phyloP scores from a whole-genome alignment of 2,329 filamentous ascomycete genomes.

The Ceratocystis huliohia region DNA sequence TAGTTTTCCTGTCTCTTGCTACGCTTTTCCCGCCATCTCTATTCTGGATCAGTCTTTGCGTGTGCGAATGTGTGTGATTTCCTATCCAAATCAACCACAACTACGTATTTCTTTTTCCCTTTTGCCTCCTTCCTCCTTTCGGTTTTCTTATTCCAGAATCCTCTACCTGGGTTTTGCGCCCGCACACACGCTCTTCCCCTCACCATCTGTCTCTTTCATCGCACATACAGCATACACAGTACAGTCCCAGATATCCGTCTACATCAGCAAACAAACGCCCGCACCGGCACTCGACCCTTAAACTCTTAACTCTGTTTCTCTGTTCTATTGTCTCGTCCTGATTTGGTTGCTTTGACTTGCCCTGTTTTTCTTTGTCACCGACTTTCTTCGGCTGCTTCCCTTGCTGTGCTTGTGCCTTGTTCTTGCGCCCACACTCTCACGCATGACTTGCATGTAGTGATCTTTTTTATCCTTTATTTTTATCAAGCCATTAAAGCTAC shows the following conservation, averaged over 20 bases:
- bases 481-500: not conserved
- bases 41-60: too few relatives aligned
- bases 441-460: not conserved
- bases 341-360: too few relatives aligned
- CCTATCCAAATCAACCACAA: slow-evolving; percentile 16
- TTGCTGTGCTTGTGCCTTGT: slow-evolving; percentile 5
- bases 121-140: not conserved
- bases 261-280: not conserved
- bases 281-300: not conserved
- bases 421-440: slow-evolving; percentile 12
- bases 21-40: not conserved
- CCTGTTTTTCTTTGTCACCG: too few relatives aligned
- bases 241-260: not conserved
- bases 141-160: slow-evolving; percentile 24
- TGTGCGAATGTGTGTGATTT: slow-evolving; percentile 6
- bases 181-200: slow-evolving; percentile 28
- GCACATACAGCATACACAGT: not conserved
- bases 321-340: too few relatives aligned
- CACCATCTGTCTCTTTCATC: not conserved
- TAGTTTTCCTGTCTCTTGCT: not conserved
- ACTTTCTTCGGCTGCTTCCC: not conserved
- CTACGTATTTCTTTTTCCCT: slow-evolving; percentile 9
- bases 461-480: not conserved
- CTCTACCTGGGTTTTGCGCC: slow-evolving; percentile 26
- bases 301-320: not conserved